Conservation (phyloP, 768 basidiomycete genomes). For the Podaxis pistillaris region DNA sequence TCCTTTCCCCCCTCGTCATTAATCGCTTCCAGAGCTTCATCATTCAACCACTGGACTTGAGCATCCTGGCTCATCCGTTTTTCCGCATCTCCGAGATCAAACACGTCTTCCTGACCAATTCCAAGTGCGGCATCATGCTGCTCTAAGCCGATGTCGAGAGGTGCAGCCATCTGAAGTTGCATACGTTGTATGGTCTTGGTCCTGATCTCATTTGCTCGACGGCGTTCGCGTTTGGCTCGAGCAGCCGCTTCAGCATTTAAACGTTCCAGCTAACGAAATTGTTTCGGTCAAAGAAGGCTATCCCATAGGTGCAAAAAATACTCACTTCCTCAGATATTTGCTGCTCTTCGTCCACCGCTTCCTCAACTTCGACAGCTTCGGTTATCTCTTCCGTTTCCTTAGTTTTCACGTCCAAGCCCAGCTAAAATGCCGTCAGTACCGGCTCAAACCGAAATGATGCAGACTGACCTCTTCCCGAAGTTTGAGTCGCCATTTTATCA, state of each 20-base stretch:
- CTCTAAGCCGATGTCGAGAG: constrained; percentile 93
- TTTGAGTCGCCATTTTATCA: constrained; percentile 88
- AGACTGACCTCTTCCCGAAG: constrained; percentile 83
- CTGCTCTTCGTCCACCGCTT: constrained; percentile 82
- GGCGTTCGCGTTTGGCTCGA: constrained; percentile 74
- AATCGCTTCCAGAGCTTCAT: constrained; percentile 42
- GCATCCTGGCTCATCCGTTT: constrained; percentile 36
- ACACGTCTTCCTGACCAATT: constrained; percentile 83
- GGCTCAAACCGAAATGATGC: neutral
- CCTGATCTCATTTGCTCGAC: constrained; percentile 87
- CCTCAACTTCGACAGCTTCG: constrained; percentile 65
- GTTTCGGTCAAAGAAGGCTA: constrained; percentile 7
- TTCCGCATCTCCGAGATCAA: constrained; percentile 74
- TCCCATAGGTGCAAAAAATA: neutral
- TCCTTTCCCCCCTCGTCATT: constrained; percentile 38
- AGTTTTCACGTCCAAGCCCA: constrained; percentile 81
- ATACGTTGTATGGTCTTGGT: constrained; percentile 87
- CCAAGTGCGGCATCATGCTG: constrained; percentile 71
- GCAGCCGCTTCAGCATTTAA: constrained; percentile 75
- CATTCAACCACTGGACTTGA: constrained; percentile 34
- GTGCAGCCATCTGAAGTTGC: constrained; percentile 97
- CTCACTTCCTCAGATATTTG: constrained; percentile 85
- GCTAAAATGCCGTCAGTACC: constrained; percentile 33
- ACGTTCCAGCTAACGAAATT: constrained; percentile 67
- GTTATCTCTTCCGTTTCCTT: constrained; percentile 73